Evolutionary conservation across 257 asterid genomes (phyloP).

Genomic region (Eustoma russellianum): DNA sequence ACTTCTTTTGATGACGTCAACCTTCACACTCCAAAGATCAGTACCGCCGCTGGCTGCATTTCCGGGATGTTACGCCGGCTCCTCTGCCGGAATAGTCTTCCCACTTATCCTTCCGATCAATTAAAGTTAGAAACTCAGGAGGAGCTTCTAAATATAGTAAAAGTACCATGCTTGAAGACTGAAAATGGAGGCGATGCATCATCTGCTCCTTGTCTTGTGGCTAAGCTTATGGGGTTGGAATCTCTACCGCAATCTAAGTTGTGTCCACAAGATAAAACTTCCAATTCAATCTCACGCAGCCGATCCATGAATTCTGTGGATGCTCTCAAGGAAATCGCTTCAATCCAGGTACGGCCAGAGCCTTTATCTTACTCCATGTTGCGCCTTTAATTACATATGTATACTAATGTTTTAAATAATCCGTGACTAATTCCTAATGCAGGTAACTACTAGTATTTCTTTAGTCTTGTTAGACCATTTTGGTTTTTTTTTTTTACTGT

Average conservation of each 20-base stretch:
- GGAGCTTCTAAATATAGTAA: not conserved
- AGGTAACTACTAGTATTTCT: too few species aligned
- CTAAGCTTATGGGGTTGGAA: too few species aligned
- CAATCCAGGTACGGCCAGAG: not conserved
- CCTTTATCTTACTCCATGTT: too few species aligned
- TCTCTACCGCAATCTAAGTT: not conserved
- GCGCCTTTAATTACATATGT: too few species aligned
- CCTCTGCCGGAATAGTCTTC: conserved; percentile 42
- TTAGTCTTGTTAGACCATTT: too few species aligned
- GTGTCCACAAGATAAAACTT: not conserved
- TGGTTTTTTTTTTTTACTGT: too few species aligned
- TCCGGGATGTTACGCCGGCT: conserved; percentile 44
- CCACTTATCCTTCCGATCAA: conserved; percentile 16
- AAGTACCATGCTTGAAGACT: not conserved
- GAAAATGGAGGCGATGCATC: not conserved
- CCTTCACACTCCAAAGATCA: too few species aligned
- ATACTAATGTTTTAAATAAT: too few species aligned
- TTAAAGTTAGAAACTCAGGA: conserved; percentile 5
- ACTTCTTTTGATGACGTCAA: too few species aligned
- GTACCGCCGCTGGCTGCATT: too few species aligned
- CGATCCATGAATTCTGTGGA: conserved; percentile 1
- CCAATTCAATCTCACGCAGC: conserved; percentile 6
- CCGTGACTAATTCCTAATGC: too few species aligned
- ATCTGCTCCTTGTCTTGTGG: conserved; percentile 8
- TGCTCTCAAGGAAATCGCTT: not conserved